Base-by-base conservation (phyloP, 495 filamentous ascomycete species). In the Penicillium longicatenatum region DNA sequence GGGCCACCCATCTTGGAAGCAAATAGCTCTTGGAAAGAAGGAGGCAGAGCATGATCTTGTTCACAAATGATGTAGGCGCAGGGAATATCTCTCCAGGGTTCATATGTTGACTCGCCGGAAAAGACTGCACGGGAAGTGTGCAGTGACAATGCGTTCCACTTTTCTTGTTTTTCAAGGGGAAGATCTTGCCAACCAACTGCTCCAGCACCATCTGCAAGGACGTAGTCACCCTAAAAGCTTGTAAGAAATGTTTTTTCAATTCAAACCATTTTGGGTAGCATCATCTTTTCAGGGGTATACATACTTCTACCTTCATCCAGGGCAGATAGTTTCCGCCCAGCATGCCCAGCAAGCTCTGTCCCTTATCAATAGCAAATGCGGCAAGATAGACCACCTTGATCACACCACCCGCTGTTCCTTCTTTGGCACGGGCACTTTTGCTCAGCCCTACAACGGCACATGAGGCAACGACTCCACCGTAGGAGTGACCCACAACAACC, bases 401-500 rank as follows among this genome's bases (percentile, higher is more conserved):
- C 20, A 82, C 65, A 6, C 77, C 79, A 22, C 75, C 75, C 0
- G 55, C 12, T 33, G 74, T 66, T 4, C 73, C 74, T 2, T 69
- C 60, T 2, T 45, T 62, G 14, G 49, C 39, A 7, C 80, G 66
- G 10, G 65, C 58, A 3, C 51, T 35, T 50, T 76, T 76, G 21
- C 57, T 69, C 1, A 77, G 45, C 0, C 75, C 77, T 55, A 75
- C 72, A 46, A 79, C 71, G 10, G 77, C 75, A 31, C 67, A 70
- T 37, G 71, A 73, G 31, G 68, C 73, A 1, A 80, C 75, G 0
- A 78, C 59, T 19, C 80, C 81, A 31, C 81, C 78, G 56, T 82
- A 83, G 6, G 79, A 82, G 60, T 83, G 80, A 16, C 64, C 71
- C 4, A 82, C 62, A 16, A 83, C 55, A 6, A 84, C 67, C 16